Evolutionary conservation across 148 eudicot genomes (phyloP), one percentile per base, ranked within the genome.

Genomic region (Silene latifolia): DNA sequence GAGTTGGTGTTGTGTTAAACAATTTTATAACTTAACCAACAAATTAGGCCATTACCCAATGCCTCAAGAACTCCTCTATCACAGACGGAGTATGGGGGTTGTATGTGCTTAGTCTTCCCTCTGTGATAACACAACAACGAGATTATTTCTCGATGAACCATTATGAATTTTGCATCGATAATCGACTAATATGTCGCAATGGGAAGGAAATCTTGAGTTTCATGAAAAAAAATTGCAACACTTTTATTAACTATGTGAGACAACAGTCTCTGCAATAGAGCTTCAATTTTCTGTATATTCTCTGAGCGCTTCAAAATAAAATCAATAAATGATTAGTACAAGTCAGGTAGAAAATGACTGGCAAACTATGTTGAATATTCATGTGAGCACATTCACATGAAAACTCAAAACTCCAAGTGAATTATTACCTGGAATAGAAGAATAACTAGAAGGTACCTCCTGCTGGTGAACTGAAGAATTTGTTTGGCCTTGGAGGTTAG

Each of bases 371-470:
- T 59, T 29, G 58, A 58, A 61, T 7, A 14, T 66, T 67, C 83
- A 81, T 79, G 77, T 68, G 75, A 82, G 56, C 51, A 46, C 72
- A 80, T 83, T 83, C 85, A 85, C 84, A 78, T 78, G 81, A 79
- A 82, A 80, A 84, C 86, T 71, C 81, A 78, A 65, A 78, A 83
- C 82, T 73, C 75, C 84, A 88, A 79, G 78, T 78, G 78, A 82
- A 83, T 74, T 64, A 84, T 94, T 94, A 94, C 98, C 98, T 94
- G 96, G 77, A 83, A 88, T 77, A 90, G 96, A 89, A 88, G 96
- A 90, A 94, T 94, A 91, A 94, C 97, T 94, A 91, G 93, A 94
- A 94, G 98, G 92, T 92, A 94, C 98, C 98, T 94, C 98, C 98
- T 90, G 98, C 98, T 87, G 94, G 87, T 86, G 92, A 88, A 80